Evolutionary conservation across 2,329 filamentous ascomycete species (phyloP).

Genomic region (Fusarium sp.): DNA sequence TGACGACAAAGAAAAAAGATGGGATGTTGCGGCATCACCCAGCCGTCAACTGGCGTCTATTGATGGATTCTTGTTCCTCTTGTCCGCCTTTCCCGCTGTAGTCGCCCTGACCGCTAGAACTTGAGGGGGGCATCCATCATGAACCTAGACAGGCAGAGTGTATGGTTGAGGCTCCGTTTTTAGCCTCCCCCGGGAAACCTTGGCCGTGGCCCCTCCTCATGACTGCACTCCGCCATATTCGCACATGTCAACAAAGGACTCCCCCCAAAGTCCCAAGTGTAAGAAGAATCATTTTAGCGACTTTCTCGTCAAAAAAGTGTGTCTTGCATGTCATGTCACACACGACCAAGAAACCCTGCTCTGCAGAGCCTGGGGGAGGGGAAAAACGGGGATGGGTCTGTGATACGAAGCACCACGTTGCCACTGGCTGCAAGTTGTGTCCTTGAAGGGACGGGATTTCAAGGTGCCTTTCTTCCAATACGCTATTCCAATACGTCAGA

Average conservation of each 20-base stretch:
- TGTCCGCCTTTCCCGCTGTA: slow-evolving; percentile 12
- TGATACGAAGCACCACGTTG: slow-evolving; percentile 27
- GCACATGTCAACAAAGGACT: slow-evolving; percentile 22
- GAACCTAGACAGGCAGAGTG: not conserved
- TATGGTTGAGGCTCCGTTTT: slow-evolving; percentile 32
- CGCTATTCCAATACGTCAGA: not conserved
- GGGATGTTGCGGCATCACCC: slow-evolving; percentile 20
- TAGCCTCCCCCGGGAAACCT: not conserved
- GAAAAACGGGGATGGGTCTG: not conserved
- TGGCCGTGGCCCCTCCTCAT: slow-evolving; percentile 1
- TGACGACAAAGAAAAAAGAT: not conserved
- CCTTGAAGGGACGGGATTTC: not conserved
- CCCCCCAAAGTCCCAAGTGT: slow-evolving; percentile 2
- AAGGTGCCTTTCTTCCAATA: not conserved
- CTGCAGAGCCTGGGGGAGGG: slow-evolving; percentile 11
- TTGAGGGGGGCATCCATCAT: not conserved
- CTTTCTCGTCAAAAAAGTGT: slow-evolving; percentile 26
- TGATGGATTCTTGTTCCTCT: slow-evolving; percentile 11
- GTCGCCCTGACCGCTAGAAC: slow-evolving; percentile 5
- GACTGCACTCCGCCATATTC: slow-evolving; percentile 11
- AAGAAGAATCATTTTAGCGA: not conserved
- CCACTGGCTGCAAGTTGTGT: slow-evolving; percentile 8
- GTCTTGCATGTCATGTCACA: slow-evolving; percentile 16
- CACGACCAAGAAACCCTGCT: not conserved
- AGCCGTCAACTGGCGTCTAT: slow-evolving; percentile 18